Conservation (phyloP, 2,329 filamentous ascomycete species). For the Verticillium dahliae region DNA sequence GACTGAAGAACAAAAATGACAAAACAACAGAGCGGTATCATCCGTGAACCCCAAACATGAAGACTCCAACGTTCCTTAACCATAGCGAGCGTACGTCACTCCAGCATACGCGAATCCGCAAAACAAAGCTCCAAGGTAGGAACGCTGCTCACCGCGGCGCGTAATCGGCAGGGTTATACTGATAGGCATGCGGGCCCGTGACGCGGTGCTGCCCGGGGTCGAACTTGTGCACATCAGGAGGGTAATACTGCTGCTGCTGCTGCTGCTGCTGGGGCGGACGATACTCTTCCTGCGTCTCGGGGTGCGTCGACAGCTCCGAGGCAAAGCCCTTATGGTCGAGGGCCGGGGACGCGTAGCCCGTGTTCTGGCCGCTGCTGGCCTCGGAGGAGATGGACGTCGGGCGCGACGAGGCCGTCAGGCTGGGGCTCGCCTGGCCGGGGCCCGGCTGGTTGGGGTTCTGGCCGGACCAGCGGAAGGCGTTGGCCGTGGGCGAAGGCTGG, state of each 20-base stretch:
- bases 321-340: conserved; percentile 34
- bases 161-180: conserved; percentile 34
- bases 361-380: conserved; percentile 10
- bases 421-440: conserved; percentile 20
- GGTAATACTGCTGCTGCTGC: conserved; percentile 3
- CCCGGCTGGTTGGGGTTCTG: conserved; percentile 10
- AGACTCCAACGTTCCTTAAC: neutral
- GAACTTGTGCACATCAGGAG: conserved; percentile 4
- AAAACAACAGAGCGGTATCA: conserved; percentile 5
- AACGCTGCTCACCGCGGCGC: conserved; percentile 11
- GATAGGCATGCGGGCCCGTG: conserved; percentile 6
- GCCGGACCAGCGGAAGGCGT: conserved; percentile 18
- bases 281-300: conserved; percentile 40
- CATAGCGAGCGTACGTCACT: neutral
- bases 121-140: too few relatives aligned
- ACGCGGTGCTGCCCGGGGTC: conserved; percentile 9
- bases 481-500: conserved; percentile 15
- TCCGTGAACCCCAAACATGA: neutral
- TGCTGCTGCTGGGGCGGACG: neutral
- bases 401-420: conserved; percentile 20
- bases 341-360: conserved; percentile 28
- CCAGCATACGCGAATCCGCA: neutral
- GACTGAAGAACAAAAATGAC: neutral
- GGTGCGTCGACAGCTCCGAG: conserved; percentile 38
- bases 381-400: conserved; percentile 28